Evolutionary conservation across 2,329 filamentous ascomycete species (phyloP).

Genomic region (Torrubiella hemipterigena): DNA sequence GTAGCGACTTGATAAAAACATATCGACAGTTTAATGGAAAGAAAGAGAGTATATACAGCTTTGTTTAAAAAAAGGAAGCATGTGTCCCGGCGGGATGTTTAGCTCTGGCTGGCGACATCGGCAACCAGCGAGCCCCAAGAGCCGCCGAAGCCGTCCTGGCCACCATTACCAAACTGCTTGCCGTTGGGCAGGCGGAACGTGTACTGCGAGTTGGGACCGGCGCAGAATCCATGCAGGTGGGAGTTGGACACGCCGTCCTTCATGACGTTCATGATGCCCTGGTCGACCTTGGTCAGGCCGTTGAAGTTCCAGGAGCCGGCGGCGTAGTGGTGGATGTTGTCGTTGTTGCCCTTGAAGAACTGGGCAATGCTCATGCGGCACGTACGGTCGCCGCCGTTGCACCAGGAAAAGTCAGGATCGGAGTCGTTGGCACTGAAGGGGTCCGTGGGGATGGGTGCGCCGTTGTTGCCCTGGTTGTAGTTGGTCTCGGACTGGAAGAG

Average conservation of each 20-base stretch:
- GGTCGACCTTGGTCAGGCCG: constrained; percentile 7
- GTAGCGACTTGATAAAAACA: no score
- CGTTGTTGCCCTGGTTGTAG: constrained; percentile 24
- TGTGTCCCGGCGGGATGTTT: no score
- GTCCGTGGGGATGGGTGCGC: constrained; percentile 19
- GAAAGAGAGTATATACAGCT: no score
- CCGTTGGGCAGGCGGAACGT: constrained; percentile 8
- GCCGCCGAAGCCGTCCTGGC: constrained; percentile 8
- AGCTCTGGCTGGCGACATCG: constrained; percentile 8
- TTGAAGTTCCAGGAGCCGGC: constrained; percentile 15
- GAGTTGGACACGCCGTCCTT: constrained; percentile 5
- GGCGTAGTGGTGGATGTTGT: constrained; percentile 10
- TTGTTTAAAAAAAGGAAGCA: no score
- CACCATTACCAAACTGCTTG: constrained; percentile 7
- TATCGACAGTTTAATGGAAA: no score
- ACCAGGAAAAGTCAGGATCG: constrained; percentile 16
- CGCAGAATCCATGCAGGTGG: constrained; percentile 8
- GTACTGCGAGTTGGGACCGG: constrained; percentile 7
- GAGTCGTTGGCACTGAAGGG: constrained; percentile 20
- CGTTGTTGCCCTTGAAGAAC: constrained; percentile 7
- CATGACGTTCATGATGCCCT: constrained; percentile 10
- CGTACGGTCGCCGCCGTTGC: constrained; percentile 12
- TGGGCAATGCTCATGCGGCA: constrained; percentile 10
- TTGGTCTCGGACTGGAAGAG: constrained; percentile 34
- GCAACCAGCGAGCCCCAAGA: constrained; percentile 10